Base-by-base conservation (phyloP, 176 grass and related monocot species). In the Rhynchospora pubera region DNA sequence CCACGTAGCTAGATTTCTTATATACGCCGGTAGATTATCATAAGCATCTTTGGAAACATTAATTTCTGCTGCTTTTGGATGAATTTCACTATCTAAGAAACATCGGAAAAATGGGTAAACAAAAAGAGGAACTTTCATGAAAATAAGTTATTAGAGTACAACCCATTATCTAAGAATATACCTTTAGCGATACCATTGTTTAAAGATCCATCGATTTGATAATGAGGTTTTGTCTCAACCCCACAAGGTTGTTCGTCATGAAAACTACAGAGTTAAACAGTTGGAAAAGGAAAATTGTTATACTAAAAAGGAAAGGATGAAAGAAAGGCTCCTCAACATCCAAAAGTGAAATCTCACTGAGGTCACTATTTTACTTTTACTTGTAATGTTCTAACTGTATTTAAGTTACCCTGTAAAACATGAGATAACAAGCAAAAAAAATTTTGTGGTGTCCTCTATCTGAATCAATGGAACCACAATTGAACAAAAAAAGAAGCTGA, bases 1-100 rank as follows among this genome's bases (percentile, higher is more conserved):
- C 92, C 92, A 94, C 30, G 95, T 88, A 52, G 89, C 95, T 14
- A 97, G 85, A 72, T 83, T 84, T 82, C 87, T 94, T 90, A 97
- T 88, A 72, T 88, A 97, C 42, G 88, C 60, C 60, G 95, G 95
- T 70, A 97, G 82, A 57, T 88, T 57, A 62, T 94, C 92, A 47
- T 92, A 97, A 10, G 86, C 85, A 77, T 81, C 88, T 82, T 85
- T 87, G 2, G 88, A 86, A 30, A 70, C 81, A 65, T 30, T 89
- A 62, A 97, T 86, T 48, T 73, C 65, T 47, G 78, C n/a, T 79
- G 30, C 83, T 89, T 89, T 76, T 1, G 56, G 62, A 82, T 57
- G 32, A 66, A 83, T 60, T 80, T 15, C 81, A 58, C 26, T 69
- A 66, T 84, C 80, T 88, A 16, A 11, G 76, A 81, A 59, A 63